These are phyloP conservation scores for Arthrobotrys musiformis DNA, from an alignment of 2,329 filamentous ascomycete genomes.

Conservation along the genomic window DNA sequence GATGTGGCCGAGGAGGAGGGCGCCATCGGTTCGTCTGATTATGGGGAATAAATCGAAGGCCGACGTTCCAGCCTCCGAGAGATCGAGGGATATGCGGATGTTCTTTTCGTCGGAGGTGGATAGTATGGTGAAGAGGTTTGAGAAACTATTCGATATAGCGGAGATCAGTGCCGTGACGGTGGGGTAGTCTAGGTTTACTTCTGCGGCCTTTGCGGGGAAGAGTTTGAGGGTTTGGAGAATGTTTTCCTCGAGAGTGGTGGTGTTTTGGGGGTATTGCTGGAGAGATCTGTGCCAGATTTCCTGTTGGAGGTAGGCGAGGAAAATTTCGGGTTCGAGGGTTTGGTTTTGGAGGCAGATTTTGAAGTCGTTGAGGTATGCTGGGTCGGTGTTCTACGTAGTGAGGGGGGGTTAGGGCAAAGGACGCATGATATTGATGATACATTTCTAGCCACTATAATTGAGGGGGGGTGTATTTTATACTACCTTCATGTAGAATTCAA, in stretches of 20 bases:
- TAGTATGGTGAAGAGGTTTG: not conserved
- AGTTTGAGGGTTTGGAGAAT: not conserved
- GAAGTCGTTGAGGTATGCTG: not conserved
- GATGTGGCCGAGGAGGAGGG: constrained; percentile 13
- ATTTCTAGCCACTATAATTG: no score
- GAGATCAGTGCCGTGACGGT: not conserved
- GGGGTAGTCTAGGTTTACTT: not conserved
- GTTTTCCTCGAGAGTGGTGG: not conserved
- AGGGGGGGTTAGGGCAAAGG: no score
- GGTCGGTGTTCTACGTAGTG: not conserved
- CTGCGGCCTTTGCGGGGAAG: not conserved
- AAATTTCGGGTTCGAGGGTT: constrained; percentile 4
- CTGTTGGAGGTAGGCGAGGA: constrained; percentile 8
- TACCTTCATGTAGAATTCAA: not conserved
- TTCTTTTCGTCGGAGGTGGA: not conserved
- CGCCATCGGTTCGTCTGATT: not conserved
- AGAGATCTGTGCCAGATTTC: constrained; percentile 8
- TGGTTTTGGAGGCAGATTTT: not conserved
- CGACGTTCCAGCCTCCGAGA: not conserved
- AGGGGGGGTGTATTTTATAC: not conserved
- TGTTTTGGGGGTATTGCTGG: not conserved
- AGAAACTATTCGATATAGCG: not conserved
- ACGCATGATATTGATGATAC: no score
- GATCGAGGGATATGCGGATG: not conserved
- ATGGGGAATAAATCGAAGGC: constrained; percentile 17